Conservation (phyloP, 306 rosid genomes). For the Pueraria montana region DNA sequence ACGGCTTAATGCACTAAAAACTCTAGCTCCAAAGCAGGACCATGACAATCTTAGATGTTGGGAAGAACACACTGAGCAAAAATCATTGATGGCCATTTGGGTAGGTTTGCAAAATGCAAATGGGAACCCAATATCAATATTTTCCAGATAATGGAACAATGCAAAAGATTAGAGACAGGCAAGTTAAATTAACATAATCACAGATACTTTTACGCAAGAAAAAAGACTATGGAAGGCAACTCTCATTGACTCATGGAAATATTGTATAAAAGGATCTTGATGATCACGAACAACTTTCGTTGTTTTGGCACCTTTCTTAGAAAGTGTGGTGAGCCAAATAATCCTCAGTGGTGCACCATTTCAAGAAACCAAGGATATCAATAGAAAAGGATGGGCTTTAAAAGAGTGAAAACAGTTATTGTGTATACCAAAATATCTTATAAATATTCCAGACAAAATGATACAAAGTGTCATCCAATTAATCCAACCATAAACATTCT, state of each 20-base stretch:
- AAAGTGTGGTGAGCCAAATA: slow-evolving; percentile 27
- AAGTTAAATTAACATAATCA: slow-evolving; percentile 3
- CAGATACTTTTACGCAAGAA: not conserved
- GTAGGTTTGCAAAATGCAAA: slow-evolving; percentile 21
- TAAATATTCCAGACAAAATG: slow-evolving; percentile 32
- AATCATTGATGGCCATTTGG: slow-evolving; percentile 7
- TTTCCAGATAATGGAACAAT: not conserved
- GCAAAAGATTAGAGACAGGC: not conserved
- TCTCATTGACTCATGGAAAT: slow-evolving; percentile 7
- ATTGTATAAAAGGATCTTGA: not conserved
- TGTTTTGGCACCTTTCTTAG: slow-evolving; percentile 13
- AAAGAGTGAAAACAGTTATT: not conserved
- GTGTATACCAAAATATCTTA: not conserved
- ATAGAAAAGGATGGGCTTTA: slow-evolving; percentile 8
- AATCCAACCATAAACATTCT: not conserved
- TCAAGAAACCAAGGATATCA: slow-evolving; percentile 33
- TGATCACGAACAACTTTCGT: not conserved
- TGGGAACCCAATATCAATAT: slow-evolving; percentile 29
- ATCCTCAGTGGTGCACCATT: slow-evolving; percentile 26
- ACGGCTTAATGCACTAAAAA: slow-evolving; percentile 27
- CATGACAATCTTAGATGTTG: not conserved
- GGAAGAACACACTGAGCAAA: slow-evolving; percentile 7
- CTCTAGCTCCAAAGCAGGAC: slow-evolving; percentile 9
- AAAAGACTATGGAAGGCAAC: slow-evolving; percentile 2
- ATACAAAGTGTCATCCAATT: slow-evolving; percentile 10